Conservation (phyloP, 2,329 filamentous ascomycete genomes). For the Endoconidiophora polonica region DNA sequence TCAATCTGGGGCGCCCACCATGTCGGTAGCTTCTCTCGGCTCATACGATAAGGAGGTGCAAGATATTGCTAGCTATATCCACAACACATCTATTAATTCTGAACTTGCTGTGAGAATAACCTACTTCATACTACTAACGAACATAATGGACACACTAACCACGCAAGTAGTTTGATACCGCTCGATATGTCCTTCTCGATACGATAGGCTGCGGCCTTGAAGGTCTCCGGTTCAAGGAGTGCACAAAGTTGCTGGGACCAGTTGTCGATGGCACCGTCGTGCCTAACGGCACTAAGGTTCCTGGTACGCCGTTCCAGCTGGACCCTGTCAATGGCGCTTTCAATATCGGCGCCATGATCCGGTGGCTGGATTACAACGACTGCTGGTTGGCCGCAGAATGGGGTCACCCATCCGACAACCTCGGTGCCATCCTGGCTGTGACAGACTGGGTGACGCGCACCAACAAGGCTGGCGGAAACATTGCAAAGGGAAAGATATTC, state of each 20-base stretch:
- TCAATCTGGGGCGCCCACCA: conserved; percentile 27
- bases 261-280: conserved; percentile 80
- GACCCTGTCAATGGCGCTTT: conserved; percentile 93
- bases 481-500: conserved; percentile 75
- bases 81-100: conserved; percentile 79
- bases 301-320: conserved; percentile 82
- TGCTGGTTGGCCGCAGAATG: conserved; percentile 98
- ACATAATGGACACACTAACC: background rate
- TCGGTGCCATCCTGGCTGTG: conserved; percentile 89
- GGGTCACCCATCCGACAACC: conserved; percentile 96
- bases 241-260: conserved; percentile 84
- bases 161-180: conserved; percentile 63
- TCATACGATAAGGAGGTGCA: conserved; percentile 83
- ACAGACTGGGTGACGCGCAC: conserved; percentile 96
- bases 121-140: background rate
- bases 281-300: conserved; percentile 80
- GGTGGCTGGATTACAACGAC: conserved; percentile 99
- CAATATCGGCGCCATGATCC: conserved; percentile 97
- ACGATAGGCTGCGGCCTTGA: conserved; percentile 94
- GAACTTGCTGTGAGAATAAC: conserved; percentile 64
- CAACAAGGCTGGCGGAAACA: conserved; percentile 56
- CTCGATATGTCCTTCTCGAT: conserved; percentile 90
- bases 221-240: conserved; percentile 88
- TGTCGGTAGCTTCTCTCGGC: conserved; percentile 28
- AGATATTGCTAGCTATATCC: conserved; percentile 89